A percentile compares a stretch with the other conserved stretches of the same genome.
These are phyloP conservation scores for Arachis stenosperma DNA, from an alignment of 306 rosid genomes.

Conservation along the genomic window DNA sequence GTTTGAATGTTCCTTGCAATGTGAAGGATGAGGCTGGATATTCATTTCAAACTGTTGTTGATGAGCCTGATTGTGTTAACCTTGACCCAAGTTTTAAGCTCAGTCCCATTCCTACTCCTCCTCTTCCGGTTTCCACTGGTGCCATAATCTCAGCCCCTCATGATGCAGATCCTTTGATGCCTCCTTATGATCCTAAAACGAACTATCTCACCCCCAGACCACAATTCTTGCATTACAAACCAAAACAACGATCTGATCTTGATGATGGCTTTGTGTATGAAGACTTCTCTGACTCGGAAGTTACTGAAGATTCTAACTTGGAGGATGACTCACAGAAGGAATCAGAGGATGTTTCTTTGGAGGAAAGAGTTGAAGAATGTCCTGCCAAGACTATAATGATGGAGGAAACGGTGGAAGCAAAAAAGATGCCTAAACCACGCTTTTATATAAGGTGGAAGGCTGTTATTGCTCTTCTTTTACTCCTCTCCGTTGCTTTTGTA, in stretches of 20 bases:
- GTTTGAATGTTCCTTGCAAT: slow-evolving; percentile 14
- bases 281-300: slow-evolving; percentile 64
- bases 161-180: slow-evolving; percentile 65
- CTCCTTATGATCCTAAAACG: slow-evolving; percentile 85
- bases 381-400: slow-evolving; percentile 11
- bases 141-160: slow-evolving; percentile 48
- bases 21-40: neutral
- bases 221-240: slow-evolving; percentile 79
- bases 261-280: slow-evolving; percentile 47
- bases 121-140: slow-evolving; percentile 42
- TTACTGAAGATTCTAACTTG: slow-evolving; percentile 56
- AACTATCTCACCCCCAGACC: slow-evolving; percentile 89
- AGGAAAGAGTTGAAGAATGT: slow-evolving; percentile 42
- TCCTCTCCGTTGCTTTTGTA: slow-evolving; percentile 47
- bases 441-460: slow-evolving; percentile 48
- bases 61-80: slow-evolving; percentile 62
- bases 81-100: slow-evolving; percentile 72
- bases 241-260: slow-evolving; percentile 60
- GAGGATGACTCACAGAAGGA: slow-evolving; percentile 56
- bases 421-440: slow-evolving; percentile 39
- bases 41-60: slow-evolving; percentile 30
- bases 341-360: slow-evolving; percentile 58
- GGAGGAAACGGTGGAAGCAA: slow-evolving; percentile 44
- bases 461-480: slow-evolving; percentile 45
- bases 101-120: slow-evolving; percentile 52